phyloP scores from a whole-genome alignment of 2,329 filamentous ascomycete species.

The Parastagonospora avenae region DNA sequence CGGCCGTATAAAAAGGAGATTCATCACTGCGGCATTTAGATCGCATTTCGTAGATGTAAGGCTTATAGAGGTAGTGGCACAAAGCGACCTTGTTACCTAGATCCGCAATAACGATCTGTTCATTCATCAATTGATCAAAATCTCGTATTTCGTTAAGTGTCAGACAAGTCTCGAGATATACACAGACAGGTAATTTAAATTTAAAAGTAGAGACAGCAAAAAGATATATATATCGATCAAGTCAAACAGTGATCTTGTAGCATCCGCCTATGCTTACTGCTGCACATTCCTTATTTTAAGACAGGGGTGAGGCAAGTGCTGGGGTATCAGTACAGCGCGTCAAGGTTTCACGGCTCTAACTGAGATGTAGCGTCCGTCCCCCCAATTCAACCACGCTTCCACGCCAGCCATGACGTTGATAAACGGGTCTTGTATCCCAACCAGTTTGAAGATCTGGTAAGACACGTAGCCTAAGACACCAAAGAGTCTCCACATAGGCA shows the following conservation, averaged over 20 bases:
- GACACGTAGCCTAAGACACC: conserved; percentile 54
- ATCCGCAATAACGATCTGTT: background rate
- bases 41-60: too few relatives aligned
- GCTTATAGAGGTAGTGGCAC: background rate
- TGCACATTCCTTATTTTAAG: conserved; percentile 3
- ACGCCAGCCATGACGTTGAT: conserved; percentile 57
- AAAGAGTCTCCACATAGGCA: conserved; percentile 57
- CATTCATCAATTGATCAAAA: background rate
- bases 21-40: too few relatives aligned
- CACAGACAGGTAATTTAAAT: background rate
- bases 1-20: too few relatives aligned
- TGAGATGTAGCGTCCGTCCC: conserved; percentile 23
- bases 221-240: background rate
- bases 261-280: background rate
- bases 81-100: background rate
- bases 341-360: conserved; percentile 21
- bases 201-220: background rate
- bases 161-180: background rate
- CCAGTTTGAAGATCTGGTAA: conserved; percentile 51
- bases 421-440: conserved; percentile 54
- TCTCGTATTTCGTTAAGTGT: background rate
- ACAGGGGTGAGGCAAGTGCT: conserved; percentile 4
- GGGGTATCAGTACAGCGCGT: conserved; percentile 1
- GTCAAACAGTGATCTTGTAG: background rate
- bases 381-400: conserved; percentile 37